phyloP scores from a whole-genome alignment of 1,284 basidiomycete genomes.

The Abortiporus biennis region DNA sequence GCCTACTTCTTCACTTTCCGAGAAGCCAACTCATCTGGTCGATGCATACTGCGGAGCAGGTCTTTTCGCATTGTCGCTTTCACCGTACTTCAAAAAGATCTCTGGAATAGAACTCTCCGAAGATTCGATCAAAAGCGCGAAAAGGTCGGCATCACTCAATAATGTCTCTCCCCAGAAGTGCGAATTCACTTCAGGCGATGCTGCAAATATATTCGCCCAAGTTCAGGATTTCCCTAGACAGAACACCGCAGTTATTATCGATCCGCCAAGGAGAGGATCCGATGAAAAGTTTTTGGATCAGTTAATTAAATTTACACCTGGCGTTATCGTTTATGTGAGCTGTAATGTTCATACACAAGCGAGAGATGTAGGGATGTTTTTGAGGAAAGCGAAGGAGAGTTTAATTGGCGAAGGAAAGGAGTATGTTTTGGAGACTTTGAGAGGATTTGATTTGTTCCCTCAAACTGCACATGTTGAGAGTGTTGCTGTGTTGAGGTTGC shows the following conservation, averaged over 20 bases:
- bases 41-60: constrained; percentile 93
- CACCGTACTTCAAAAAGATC: constrained; percentile 71
- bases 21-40: constrained; percentile 72
- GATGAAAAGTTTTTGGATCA: constrained; percentile 80
- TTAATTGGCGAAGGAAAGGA: constrained; percentile 28
- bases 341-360: constrained; percentile 93
- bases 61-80: constrained; percentile 87
- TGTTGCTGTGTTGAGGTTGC: constrained; percentile 71
- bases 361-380: constrained; percentile 71
- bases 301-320: constrained; percentile 64
- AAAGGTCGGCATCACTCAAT: constrained; percentile 79
- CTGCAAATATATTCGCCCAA: constrained; percentile 59
- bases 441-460: constrained; percentile 90
- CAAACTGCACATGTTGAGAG: constrained; percentile 89
- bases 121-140: constrained; percentile 78
- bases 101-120: constrained; percentile 86
- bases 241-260: constrained; percentile 71
- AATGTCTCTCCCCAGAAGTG: constrained; percentile 36
- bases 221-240: constrained; percentile 64
- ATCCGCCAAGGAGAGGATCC: constrained; percentile 90
- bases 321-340: constrained; percentile 83
- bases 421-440: constrained; percentile 73
- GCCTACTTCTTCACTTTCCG: neutral
- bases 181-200: constrained; percentile 67
- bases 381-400: constrained; percentile 38